Evolutionary conservation across 768 basidiomycete species (phyloP).

Genomic region (Hemileccinum impolitum): DNA sequence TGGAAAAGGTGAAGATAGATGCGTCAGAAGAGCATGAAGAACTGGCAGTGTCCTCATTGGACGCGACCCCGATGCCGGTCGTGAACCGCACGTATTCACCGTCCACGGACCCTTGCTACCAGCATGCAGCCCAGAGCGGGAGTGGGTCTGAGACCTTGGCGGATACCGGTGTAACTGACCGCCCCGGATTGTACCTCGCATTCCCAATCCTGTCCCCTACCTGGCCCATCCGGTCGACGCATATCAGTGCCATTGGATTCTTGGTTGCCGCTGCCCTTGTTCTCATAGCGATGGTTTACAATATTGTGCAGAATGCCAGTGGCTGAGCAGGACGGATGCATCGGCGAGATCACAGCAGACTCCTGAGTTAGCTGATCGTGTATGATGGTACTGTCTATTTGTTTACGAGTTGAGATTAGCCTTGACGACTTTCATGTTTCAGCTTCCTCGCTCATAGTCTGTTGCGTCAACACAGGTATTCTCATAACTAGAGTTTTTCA

Average conservation of each 20-base stretch:
- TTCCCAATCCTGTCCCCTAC: slow-evolving; percentile 10
- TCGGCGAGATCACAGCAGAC: too few relatives aligned
- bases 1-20: not conserved
- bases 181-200: too few relatives aligned
- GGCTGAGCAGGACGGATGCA: not conserved
- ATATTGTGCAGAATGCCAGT: slow-evolving; percentile 7
- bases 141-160: too few relatives aligned
- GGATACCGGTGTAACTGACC: too few relatives aligned
- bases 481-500: too few relatives aligned
- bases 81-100: slow-evolving; percentile 18
- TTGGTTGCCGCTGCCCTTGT: slow-evolving; percentile 8
- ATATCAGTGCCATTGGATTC: slow-evolving; percentile 7
- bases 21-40: slow-evolving; percentile 2
- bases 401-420: too few relatives aligned
- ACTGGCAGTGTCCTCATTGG: not conserved
- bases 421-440: too few relatives aligned
- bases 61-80: slow-evolving; percentile 13
- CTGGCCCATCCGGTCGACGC: slow-evolving; percentile 8
- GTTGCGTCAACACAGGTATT: too few relatives aligned
- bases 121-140: slow-evolving; percentile 12
- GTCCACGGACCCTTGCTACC: slow-evolving; percentile 16
- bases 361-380: too few relatives aligned
- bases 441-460: too few relatives aligned
- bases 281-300: slow-evolving; percentile 15
- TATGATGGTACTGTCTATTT: too few relatives aligned